A percentile compares a stretch with the other conserved stretches of the same genome.
Evolutionary conservation across 306 rosid species (phyloP).

Genomic region (Myrica gale): DNA sequence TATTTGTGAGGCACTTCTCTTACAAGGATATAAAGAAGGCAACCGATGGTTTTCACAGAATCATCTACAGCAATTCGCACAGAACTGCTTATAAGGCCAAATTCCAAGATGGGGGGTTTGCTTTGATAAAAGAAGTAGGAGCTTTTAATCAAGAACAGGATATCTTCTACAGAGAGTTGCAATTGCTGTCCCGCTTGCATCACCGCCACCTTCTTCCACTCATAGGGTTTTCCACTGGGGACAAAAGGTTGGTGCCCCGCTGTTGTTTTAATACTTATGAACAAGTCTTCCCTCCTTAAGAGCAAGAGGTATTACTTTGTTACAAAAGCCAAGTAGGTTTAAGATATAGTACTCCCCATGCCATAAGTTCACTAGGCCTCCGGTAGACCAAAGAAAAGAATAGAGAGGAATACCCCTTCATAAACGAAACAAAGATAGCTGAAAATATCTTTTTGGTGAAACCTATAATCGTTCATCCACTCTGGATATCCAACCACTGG

Average conservation of each 20-base stretch:
- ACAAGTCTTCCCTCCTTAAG: background rate
- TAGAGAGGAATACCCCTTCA: too few relatives aligned
- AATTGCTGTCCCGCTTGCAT: slow-evolving; percentile 78
- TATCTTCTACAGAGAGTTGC: slow-evolving; percentile 62
- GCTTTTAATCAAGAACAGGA: slow-evolving; percentile 45
- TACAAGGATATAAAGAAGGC: slow-evolving; percentile 72
- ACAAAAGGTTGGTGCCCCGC: slow-evolving; percentile 54
- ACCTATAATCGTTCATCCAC: too few relatives aligned
- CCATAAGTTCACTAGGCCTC: too few relatives aligned
- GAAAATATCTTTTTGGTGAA: too few relatives aligned
- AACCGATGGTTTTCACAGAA: slow-evolving; percentile 67
- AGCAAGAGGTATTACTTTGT: background rate
- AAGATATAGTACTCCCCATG: too few relatives aligned
- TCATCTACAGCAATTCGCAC: slow-evolving; percentile 55
- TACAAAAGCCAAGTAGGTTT: background rate
- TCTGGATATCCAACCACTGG: too few relatives aligned
- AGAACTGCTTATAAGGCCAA: slow-evolving; percentile 66
- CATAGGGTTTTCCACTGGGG: slow-evolving; percentile 63
- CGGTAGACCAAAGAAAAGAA: too few relatives aligned
- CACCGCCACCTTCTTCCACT: slow-evolving; percentile 92
- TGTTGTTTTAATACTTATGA: slow-evolving; percentile 11
- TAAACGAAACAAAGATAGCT: too few relatives aligned
- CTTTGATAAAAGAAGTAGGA: slow-evolving; percentile 67
- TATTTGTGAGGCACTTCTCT: slow-evolving; percentile 56
- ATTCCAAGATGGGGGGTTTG: slow-evolving; percentile 59